These are phyloP conservation scores for Nasturtium officinale DNA, from an alignment of 345 rosid genomes.

Conservation along the genomic window DNA sequence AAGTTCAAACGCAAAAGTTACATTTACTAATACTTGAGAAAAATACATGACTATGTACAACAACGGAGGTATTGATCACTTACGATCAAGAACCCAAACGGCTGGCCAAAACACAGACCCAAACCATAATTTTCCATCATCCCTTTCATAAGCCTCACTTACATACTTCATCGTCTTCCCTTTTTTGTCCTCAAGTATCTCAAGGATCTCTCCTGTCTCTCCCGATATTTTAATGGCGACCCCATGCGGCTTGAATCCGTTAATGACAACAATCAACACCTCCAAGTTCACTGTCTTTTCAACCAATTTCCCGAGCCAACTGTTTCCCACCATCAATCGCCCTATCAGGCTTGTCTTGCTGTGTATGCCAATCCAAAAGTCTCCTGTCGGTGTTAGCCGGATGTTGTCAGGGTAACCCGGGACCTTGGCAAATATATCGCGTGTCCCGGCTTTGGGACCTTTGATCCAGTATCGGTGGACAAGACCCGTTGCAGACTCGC, in stretches of 20 bases:
- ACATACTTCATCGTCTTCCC: slow-evolving; percentile 54
- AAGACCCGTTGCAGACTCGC: slow-evolving; percentile 44
- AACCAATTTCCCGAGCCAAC: slow-evolving; percentile 45
- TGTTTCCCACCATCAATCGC: slow-evolving; percentile 31
- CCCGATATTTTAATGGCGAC: slow-evolving; percentile 51
- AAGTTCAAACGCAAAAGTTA: neutral
- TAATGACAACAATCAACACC: neutral
- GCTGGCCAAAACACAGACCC: slow-evolving; percentile 46
- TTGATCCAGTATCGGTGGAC: slow-evolving; percentile 52
- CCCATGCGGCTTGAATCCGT: slow-evolving; percentile 17
- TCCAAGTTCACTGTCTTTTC: slow-evolving; percentile 1
- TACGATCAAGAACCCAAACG: slow-evolving; percentile 31
- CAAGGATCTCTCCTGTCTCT: slow-evolving; percentile 53
- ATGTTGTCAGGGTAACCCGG: slow-evolving; percentile 32
- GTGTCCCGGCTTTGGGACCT: slow-evolving; percentile 41
- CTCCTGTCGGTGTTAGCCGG: slow-evolving; percentile 10
- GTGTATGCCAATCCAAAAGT: slow-evolving; percentile 32
- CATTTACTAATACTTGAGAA: neutral
- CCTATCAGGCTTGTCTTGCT: slow-evolving; percentile 7
- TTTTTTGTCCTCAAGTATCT: slow-evolving; percentile 36
- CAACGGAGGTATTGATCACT: neutral
- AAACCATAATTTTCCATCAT: slow-evolving; percentile 55
- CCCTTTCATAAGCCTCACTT: slow-evolving; percentile 61
- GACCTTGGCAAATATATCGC: slow-evolving; percentile 17
- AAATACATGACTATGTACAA: neutral